These are phyloP conservation scores for Xylaria polymorpha DNA, from an alignment of 2,329 filamentous ascomycete species.

Conservation along the genomic window DNA sequence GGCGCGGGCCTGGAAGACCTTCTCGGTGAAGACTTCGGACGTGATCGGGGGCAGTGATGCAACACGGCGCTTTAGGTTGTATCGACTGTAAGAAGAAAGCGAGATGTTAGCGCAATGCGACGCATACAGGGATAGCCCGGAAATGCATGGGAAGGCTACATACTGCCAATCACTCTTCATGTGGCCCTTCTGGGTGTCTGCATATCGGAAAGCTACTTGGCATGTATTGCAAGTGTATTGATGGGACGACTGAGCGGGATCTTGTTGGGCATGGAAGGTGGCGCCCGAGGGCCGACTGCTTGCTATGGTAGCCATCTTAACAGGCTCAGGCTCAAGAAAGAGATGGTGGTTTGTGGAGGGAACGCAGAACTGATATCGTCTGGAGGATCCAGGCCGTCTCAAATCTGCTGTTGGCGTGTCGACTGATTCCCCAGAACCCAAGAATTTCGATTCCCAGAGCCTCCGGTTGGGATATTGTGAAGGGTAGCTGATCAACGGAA, in stretches of 20 bases:
- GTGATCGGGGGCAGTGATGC: conserved; percentile 90
- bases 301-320: conserved; percentile 63
- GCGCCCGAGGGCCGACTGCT: conserved; percentile 51
- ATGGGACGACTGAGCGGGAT: conserved; percentile 66
- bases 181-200: conserved; percentile 90
- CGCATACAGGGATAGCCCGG: not conserved
- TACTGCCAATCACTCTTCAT: conserved; percentile 99
- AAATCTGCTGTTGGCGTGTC: not conserved
- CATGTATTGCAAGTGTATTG: conserved; percentile 99
- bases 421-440: not conserved
- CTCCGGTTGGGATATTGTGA: not conserved
- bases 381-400: not conserved
- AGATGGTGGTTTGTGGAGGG: not conserved
- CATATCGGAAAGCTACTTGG: conserved; percentile 94
- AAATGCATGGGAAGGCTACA: conserved; percentile 55
- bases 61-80: conserved; percentile 95
- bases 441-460: not conserved
- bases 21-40: conserved; percentile 93
- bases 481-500: not conserved
- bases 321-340: not conserved
- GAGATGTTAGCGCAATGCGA: conserved; percentile 25
- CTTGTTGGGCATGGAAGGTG: conserved; percentile 42
- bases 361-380: not conserved
- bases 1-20: conserved; percentile 91
- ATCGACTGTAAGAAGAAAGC: conserved; percentile 69